Conservation (phyloP, 768 basidiomycete genomes). For the Coprinopsis strossmayeri region DNA sequence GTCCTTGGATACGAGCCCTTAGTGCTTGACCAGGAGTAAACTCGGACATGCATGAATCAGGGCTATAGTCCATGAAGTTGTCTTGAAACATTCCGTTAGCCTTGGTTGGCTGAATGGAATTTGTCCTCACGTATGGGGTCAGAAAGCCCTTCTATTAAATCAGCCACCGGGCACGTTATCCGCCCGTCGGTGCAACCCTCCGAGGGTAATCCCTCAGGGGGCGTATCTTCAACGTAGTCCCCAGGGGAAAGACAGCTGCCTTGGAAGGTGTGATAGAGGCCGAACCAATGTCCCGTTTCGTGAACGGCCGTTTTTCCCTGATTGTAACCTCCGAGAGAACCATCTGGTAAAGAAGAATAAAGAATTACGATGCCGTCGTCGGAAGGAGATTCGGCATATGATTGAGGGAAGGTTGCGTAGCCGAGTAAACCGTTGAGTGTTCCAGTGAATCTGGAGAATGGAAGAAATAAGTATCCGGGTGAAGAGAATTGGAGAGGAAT, state of each 20-base stretch:
- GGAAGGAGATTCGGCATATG: slow-evolving; percentile 20
- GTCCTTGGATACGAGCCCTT: slow-evolving; percentile 3
- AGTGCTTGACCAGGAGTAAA: slow-evolving; percentile 8
- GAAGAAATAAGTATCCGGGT: slow-evolving; percentile 13
- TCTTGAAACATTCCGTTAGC: background rate
- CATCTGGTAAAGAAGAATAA: slow-evolving; percentile 25
- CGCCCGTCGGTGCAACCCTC: slow-evolving; percentile 22
- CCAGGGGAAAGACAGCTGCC: slow-evolving; percentile 31
- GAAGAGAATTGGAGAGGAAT: background rate
- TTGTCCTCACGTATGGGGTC: slow-evolving; percentile 14
- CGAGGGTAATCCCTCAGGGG: slow-evolving; percentile 28
- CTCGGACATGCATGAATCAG: slow-evolving; percentile 5
- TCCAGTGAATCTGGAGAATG: slow-evolving; percentile 17
- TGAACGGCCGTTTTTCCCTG: slow-evolving; percentile 32
- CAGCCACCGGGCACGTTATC: slow-evolving; percentile 16
- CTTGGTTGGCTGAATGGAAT: background rate
- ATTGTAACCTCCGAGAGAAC: slow-evolving; percentile 27
- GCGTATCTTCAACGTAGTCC: slow-evolving; percentile 33
- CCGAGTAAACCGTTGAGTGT: slow-evolving; percentile 29
- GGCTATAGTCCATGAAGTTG: slow-evolving; percentile 11
- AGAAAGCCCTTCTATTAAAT: background rate
- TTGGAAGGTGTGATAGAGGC: slow-evolving; percentile 41
- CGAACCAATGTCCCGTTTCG: slow-evolving; percentile 43
- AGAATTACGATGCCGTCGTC: slow-evolving; percentile 34
- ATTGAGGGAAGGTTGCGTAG: slow-evolving; percentile 37